Base-by-base conservation (phyloP, 1,284 basidiomycete species). In the Chondrostereum purpureum region DNA sequence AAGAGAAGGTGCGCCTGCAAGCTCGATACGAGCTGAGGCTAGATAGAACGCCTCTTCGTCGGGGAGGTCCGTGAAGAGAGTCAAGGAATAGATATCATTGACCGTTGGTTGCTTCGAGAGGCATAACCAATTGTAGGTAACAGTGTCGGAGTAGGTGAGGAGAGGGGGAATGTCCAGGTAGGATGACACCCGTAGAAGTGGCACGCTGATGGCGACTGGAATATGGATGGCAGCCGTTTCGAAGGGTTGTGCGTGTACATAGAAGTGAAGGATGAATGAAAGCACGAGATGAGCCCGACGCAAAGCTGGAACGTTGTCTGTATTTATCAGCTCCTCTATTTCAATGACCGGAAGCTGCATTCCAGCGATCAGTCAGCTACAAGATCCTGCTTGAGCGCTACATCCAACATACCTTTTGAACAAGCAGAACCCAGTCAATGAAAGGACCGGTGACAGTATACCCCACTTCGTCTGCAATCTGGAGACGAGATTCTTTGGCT, bases 11-110 rank as follows among this genome's bases (percentile, higher is more conserved):
- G 92, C 91, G 4, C 92, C 94, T n/a, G 80, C 78, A 4, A 95
- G 73, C 65, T 97, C 95, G 60, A 95, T 92, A n/a, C 90, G 78
- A 0, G 91, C 80, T 0, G 92, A 93, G 17, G 85, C 79, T 43
- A 93, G 74, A 68, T 88, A 98, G 61, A 97, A 98, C 52, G 90
- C 88, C 44, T 83, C 77, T 61, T 98, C 94, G 50, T 92, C 90
- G n/a, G 61, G 63, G 1, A 88, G 88, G 17, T 77, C 78, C 1
- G 92, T 94, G 65, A 97, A 97, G 0, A 80, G 71, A 2, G 81
- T 83, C 42, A 74, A 68, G 53, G 79, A 80, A 31, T 70, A 69
- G 33, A 90, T 64, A 54, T 85, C 83, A 56, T 82, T 57, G 27
- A 74, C 61, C 49, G 77, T 45, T n/a, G 68, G 61, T 0, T 53